Conservation (phyloP, 2,329 filamentous ascomycete genomes). For the Aspergillus sclerotialis region DNA sequence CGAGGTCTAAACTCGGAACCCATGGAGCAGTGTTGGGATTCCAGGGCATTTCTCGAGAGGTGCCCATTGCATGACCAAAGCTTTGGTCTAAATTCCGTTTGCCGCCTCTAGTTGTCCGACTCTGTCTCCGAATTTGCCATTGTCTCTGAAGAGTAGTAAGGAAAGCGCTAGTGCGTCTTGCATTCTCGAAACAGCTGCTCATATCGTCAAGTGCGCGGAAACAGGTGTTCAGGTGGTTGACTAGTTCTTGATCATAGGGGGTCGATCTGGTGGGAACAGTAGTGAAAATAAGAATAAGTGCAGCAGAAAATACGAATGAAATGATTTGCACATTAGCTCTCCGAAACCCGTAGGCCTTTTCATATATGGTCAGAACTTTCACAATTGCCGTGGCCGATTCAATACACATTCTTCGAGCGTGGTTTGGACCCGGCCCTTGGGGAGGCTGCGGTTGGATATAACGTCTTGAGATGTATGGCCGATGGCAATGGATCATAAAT, state of each 20-base stretch:
- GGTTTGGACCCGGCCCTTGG: background rate
- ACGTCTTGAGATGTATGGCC: background rate
- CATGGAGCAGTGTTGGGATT: background rate
- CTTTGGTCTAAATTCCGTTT: background rate
- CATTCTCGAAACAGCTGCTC: background rate
- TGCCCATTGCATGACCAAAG: too few species aligned
- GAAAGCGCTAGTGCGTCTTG: background rate
- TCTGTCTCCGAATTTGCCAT: background rate
- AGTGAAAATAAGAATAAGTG: slow-evolving; percentile 11
- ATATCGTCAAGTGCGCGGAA: slow-evolving; percentile 11
- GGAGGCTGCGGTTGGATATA: background rate
- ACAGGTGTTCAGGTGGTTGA: slow-evolving; percentile 5
- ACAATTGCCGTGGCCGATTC: slow-evolving; percentile 11
- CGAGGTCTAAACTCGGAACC: too few species aligned
- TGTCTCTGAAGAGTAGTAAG: background rate
- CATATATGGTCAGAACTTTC: slow-evolving; percentile 8
- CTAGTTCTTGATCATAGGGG: slow-evolving; percentile 3
- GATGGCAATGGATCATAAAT: background rate
- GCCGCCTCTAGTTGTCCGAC: background rate
- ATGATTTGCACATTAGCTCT: slow-evolving; percentile 11
- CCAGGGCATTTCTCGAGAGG: background rate
- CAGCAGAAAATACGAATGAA: slow-evolving; percentile 12
- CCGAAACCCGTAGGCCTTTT: slow-evolving; percentile 9
- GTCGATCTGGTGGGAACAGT: slow-evolving; percentile 5
- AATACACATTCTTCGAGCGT: slow-evolving; percentile 13